phyloP scores from a whole-genome alignment of 2,329 filamentous ascomycete genomes.

The Tetracladium maxilliforme region DNA sequence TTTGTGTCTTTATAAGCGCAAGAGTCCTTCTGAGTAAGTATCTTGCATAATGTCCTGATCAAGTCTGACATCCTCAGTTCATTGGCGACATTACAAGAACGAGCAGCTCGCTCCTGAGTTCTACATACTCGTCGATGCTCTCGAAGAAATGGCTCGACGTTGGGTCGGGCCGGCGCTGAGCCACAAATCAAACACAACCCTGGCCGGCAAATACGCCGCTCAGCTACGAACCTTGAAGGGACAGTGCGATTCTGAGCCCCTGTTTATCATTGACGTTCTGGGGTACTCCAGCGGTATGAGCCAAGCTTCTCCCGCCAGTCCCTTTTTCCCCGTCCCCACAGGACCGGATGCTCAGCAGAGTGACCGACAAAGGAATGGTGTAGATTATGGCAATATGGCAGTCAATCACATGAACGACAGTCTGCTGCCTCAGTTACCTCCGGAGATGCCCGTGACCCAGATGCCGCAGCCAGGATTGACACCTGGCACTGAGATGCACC shows the following conservation, averaged over 20 bases:
- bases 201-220: conserved; percentile 7
- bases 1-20: conserved; percentile 15
- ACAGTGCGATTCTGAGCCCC: conserved; percentile 3
- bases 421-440: too few relatives aligned
- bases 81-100: conserved; percentile 9
- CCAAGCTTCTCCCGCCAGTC: too few relatives aligned
- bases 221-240: conserved; percentile 5
- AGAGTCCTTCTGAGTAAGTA: conserved; percentile 11
- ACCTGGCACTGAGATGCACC: conserved; percentile 1
- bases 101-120: conserved; percentile 9
- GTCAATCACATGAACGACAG: too few relatives aligned
- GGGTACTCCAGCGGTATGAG: conserved; percentile 5
- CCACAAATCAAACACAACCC: conserved; percentile 3
- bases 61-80: too few relatives aligned
- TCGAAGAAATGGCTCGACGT: conserved; percentile 9
- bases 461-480: conserved; percentile 2
- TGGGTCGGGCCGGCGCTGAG: conserved; percentile 5
- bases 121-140: conserved; percentile 9
- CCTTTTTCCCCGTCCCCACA: too few relatives aligned
- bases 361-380: too few relatives aligned
- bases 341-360: too few relatives aligned
- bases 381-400: too few relatives aligned
- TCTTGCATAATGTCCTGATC: conserved; percentile 1
- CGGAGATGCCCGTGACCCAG: too few relatives aligned
- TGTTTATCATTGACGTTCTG: conserved; percentile 4